Base-by-base conservation (phyloP, 2,329 filamentous ascomycete genomes). In the Diplodia mutila region DNA sequence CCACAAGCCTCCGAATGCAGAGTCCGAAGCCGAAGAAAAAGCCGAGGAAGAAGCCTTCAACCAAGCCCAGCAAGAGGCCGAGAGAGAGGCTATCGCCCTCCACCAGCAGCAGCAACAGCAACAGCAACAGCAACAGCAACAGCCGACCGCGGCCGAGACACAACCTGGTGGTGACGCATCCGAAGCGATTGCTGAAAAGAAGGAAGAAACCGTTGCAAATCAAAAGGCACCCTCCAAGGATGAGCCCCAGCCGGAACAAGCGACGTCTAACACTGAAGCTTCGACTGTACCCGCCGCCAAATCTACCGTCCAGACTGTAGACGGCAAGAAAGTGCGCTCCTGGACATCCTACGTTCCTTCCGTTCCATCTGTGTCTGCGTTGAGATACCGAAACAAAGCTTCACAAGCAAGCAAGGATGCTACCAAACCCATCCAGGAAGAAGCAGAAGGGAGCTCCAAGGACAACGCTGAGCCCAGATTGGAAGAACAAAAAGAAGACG, bases 1-100 rank as follows among this genome's bases (percentile, higher is more conserved):
- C 39, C 78, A 79, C 11, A 75, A 78, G n/a, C 82, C 82, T 18
- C 82, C 57, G 12, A 51, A 48, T 6, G 49, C 23, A 16, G 65
- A 67, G 11, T 34, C 82, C 3, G 76, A 78, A 42, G 74, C 79
- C 21, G 77, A 71, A 9, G 76, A 77, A 0, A 69, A 71, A 11
- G 72, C 70, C 0, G 72, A 70, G 12, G 70, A 74, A 37, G 66
- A 66, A 25, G 70, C 69, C 9, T 52, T 61, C n/a, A 63, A 65
- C 4, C 63, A 70, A 54, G 67, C 61, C 39, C 42, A 67, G 61
- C 69, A 46, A 16, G 70, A 71, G 55, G 32, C 72, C 72, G 65
- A 72, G 21, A 69, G 65, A 6, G 68, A 67, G 1, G 54, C 67
- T 25, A 70, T 73, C 54, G 23, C 72, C 69, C 69, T 46, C 61